Evolutionary conservation across 169 alveolate genomes (phyloP).

Genomic region (Eimeria praecox): DNA sequence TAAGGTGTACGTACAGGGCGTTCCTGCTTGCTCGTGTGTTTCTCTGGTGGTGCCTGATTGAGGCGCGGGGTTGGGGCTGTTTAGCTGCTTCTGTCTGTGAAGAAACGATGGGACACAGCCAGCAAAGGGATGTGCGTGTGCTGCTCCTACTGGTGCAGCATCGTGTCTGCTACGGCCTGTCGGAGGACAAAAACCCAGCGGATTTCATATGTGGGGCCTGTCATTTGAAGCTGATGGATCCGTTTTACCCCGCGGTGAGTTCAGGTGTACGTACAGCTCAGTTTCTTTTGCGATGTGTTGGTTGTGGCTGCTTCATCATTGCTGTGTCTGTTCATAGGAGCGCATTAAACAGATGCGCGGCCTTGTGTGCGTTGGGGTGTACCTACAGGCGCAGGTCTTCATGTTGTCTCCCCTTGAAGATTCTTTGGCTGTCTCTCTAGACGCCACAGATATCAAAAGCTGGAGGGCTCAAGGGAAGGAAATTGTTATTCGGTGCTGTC

Average conservation of each 20-base stretch:
- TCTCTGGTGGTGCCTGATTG: background rate
- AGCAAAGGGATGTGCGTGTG: background rate
- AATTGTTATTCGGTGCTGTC: conserved; percentile 42
- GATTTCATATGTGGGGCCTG: conserved; percentile 20
- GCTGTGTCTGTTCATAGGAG: background rate
- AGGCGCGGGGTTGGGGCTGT: background rate
- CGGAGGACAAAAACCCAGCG: conserved; percentile 17
- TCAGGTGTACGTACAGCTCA: too few relatives aligned
- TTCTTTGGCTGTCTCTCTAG: background rate
- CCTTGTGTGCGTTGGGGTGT: background rate
- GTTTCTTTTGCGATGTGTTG: background rate
- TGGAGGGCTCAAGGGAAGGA: conserved; percentile 26
- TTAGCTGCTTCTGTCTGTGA: background rate
- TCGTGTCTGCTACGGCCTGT: conserved; percentile 49
- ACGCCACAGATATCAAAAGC: background rate
- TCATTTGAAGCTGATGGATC: conserved; percentile 48
- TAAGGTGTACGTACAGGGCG: background rate
- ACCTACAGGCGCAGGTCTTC: background rate
- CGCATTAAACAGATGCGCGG: background rate
- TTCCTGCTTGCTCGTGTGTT: background rate
- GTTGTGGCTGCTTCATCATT: background rate
- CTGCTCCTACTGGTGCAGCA: conserved; percentile 12
- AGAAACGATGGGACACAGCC: background rate
- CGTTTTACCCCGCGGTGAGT: conserved; percentile 28
- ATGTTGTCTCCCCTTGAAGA: background rate